Evolutionary conservation across 2,329 filamentous ascomycete genomes (phyloP), one percentile per base, ranked within the genome.

Genomic region (Teratosphaeria pseudoeucalypti): DNA sequence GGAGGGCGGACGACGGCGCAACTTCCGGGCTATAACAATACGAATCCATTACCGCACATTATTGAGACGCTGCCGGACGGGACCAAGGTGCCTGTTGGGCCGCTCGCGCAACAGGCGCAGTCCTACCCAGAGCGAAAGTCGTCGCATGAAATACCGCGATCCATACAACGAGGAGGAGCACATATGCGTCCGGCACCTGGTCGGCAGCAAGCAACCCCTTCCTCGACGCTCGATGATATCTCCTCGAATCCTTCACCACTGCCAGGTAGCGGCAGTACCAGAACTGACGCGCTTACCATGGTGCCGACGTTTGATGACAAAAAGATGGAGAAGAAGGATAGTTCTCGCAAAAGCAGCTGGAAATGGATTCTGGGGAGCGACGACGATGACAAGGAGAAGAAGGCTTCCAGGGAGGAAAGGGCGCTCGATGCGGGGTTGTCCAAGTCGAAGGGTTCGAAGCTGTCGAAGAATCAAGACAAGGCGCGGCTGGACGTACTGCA

Each of bases 401-500:
- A 72, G 37, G 69, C 77, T 9, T 54, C 88, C 61, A 70, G 68
- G 54, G 70, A 70, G 19, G 67, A 78, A 16, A 57, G 29, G 23
- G 56, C 58, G 7, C 27, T 53, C 11, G 63, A 59, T 32, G 75
- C 88, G 60, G 64, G 61, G 4, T 58, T 55, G n/a, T 55, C 59
- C 16, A 63, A 65, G 56, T 47, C 37, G 5, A 68, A 68, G 54
- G 54, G 60, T 16, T 61, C 78, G 56, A 91, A 87, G 71, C 86
- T 86, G 67, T 81, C 82, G 52, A 92, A 90, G 68, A 29, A 34
- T 27, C 34, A 52, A 34, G 92, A 96, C 67, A 91, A 86, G 66
- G 87, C 88, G 23, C 85, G 92, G 34, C 79, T 96, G 32, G 92
- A 97, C 68, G 83, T 95, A 26, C 79, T 96, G 26, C 92, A 96